Percentiles rank a stretch among this genome's conserved stretches.
phyloP scores from a whole-genome alignment of 345 rosid genomes.

The Citrus australasica region DNA sequence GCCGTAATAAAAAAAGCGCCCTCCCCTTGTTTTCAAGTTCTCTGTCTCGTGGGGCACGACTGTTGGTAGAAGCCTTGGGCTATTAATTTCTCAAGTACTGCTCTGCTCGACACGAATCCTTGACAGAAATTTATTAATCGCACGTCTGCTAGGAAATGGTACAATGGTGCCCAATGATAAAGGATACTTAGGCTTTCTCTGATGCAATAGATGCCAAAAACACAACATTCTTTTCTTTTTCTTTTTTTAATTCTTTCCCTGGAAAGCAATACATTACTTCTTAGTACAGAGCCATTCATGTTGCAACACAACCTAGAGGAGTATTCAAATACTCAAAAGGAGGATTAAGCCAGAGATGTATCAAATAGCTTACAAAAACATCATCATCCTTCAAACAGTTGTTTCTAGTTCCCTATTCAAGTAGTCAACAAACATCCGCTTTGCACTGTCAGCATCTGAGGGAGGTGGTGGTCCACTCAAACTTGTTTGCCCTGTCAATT shows the following conservation, averaged over 20 bases:
- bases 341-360: not conserved
- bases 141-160: not conserved
- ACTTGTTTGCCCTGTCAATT: constrained; percentile 85
- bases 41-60: too few relatives aligned
- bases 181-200: not conserved
- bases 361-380: not conserved
- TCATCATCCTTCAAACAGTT: constrained; percentile 25
- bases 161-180: not conserved
- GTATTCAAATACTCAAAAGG: not conserved
- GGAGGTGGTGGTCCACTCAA: constrained; percentile 85
- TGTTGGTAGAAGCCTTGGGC: too few relatives aligned
- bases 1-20: too few relatives aligned
- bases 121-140: not conserved
- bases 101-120: not conserved
- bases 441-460: constrained; percentile 79
- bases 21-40: not conserved
- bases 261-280: not conserved
- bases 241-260: too few relatives aligned
- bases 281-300: not conserved
- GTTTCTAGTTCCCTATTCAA: constrained; percentile 82
- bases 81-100: not conserved
- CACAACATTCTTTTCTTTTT: too few relatives aligned
- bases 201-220: not conserved
- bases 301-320: not conserved
- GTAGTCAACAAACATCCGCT: constrained; percentile 91